Evolutionary conservation across 1,139 yeast genomes (phyloP).

Genomic region (Saccharomyces pastorianus): DNA sequence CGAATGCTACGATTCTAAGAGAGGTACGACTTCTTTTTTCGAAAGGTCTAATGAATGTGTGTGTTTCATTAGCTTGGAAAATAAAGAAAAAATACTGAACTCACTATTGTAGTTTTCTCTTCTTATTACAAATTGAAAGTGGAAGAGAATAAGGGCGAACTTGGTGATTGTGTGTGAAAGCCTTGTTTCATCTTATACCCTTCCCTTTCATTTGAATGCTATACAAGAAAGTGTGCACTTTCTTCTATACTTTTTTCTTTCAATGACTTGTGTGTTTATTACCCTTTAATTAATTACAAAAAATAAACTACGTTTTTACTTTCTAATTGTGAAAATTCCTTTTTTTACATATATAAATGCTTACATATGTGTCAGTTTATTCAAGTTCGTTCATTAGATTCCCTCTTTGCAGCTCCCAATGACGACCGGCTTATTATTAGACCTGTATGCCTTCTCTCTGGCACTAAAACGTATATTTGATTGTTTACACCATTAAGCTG

Average conservation of each 20-base stretch:
- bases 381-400: background rate
- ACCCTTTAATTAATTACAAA: background rate
- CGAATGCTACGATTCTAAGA: background rate
- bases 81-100: background rate
- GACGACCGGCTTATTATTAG: too few relatives aligned
- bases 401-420: background rate
- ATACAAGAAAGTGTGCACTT: background rate
- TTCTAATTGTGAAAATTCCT: background rate
- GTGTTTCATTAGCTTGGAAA: constrained; percentile 1
- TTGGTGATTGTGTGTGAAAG: background rate
- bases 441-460: too few relatives aligned
- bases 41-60: background rate
- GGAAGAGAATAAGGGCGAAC: background rate
- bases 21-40: background rate
- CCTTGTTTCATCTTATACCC: background rate
- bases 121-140: background rate
- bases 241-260: background rate
- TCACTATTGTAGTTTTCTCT: background rate
- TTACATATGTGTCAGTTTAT: background rate
- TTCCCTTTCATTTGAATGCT: background rate
- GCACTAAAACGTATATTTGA: too few relatives aligned
- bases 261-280: background rate
- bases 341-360: background rate
- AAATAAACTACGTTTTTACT: background rate
- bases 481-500: too few relatives aligned